These are phyloP conservation scores for Rutstroemia sp. DNA, from an alignment of 2,329 filamentous ascomycete genomes.

Conservation along the genomic window DNA sequence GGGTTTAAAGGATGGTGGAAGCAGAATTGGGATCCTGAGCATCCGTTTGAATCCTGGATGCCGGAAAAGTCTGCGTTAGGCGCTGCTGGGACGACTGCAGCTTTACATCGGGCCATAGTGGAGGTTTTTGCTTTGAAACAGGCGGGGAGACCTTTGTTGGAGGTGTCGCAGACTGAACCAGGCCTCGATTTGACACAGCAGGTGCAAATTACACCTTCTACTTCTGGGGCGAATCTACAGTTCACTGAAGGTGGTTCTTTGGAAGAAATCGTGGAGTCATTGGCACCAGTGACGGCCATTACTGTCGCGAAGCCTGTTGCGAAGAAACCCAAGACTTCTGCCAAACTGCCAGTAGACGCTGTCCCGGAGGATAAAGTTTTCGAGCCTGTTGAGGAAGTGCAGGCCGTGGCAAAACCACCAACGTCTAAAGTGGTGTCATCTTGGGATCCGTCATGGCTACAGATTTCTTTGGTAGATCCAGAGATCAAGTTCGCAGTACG, in stretches of 20 bases:
- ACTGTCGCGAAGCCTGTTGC: not conserved
- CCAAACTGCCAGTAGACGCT: conserved; percentile 20
- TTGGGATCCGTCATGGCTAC: conserved; percentile 52
- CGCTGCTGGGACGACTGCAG: conserved; percentile 31
- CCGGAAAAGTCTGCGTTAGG: conserved; percentile 30
- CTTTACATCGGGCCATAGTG: conserved; percentile 48
- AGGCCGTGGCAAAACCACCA: conserved; percentile 1
- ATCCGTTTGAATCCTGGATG: conserved; percentile 36
- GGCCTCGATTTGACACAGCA: conserved; percentile 18
- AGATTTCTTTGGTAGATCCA: conserved; percentile 47
- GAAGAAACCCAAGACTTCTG: conserved; percentile 12
- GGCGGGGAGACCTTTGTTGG: conserved; percentile 30
- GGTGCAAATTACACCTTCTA: conserved; percentile 23
- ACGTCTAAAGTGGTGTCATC: conserved; percentile 27
- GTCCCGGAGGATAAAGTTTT: conserved; percentile 24
- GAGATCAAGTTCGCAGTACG: conserved; percentile 68
- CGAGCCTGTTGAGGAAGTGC: too few relatives aligned
- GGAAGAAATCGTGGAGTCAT: conserved; percentile 15
- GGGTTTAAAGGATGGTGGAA: conserved; percentile 37
- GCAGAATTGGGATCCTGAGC: conserved; percentile 29
- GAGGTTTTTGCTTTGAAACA: conserved; percentile 45
- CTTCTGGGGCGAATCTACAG: conserved; percentile 16
- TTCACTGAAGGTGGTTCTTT: conserved; percentile 15
- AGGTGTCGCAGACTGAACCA: conserved; percentile 14
- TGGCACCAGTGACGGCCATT: not conserved